phyloP scores from a whole-genome alignment of 805 yeast species.

The Candida maesae region DNA sequence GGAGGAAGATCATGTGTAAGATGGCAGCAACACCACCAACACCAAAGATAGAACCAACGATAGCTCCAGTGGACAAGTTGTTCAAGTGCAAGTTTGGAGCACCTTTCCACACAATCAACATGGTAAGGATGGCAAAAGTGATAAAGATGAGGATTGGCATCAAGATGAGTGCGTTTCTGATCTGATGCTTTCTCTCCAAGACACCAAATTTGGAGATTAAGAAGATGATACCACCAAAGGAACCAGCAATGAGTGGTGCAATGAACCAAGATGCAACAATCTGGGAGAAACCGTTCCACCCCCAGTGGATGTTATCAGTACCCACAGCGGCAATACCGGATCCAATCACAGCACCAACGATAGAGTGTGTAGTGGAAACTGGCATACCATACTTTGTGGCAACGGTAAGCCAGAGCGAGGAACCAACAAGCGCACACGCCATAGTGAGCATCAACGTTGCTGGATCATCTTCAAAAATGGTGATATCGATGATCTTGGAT shows the following conservation, averaged over 20 bases:
- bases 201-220: slow-evolving; percentile 56
- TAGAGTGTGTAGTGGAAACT: slow-evolving; percentile 79
- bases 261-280: slow-evolving; percentile 79
- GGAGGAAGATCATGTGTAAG: slow-evolving; percentile 49
- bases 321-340: slow-evolving; percentile 50
- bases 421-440: slow-evolving; percentile 73
- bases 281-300: slow-evolving; percentile 70
- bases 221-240: slow-evolving; percentile 55
- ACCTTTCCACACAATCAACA: slow-evolving; percentile 80
- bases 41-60: slow-evolving; percentile 58
- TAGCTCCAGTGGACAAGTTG: slow-evolving; percentile 47
- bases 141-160: slow-evolving; percentile 60
- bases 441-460: slow-evolving; percentile 71
- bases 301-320: slow-evolving; percentile 59
- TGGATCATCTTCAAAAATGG: slow-evolving; percentile 48
- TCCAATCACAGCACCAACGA: slow-evolving; percentile 79
- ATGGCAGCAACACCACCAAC: slow-evolving; percentile 55
- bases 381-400: slow-evolving; percentile 72
- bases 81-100: slow-evolving; percentile 63
- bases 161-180: slow-evolving; percentile 52
- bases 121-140: slow-evolving; percentile 60
- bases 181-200: slow-evolving; percentile 52
- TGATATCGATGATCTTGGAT: slow-evolving; percentile 54
- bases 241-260: slow-evolving; percentile 70
- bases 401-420: slow-evolving; percentile 63